Evolutionary conservation across 139 green algal species (phyloP), one percentile per base, ranked within the genome.

Genomic region (Closterium sp.): DNA sequence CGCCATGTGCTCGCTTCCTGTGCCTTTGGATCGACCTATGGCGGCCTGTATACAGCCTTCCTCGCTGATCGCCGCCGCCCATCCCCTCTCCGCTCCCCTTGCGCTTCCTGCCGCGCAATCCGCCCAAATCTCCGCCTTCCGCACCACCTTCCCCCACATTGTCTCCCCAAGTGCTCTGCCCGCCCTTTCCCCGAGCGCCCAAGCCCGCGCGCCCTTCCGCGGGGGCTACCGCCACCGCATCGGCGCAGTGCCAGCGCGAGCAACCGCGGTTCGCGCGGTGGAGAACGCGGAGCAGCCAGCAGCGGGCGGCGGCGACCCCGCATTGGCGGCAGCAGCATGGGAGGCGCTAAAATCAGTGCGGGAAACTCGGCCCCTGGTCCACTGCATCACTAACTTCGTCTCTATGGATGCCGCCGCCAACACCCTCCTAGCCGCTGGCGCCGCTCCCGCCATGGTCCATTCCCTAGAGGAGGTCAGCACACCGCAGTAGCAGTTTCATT

Each of bases 301-400:
- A 66, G 43, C 12, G 43, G 43, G 43, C 43, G 43, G 21, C 43
- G 55, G 55, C 55, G 55, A 76, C 16, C 55, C 55, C 2, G 12
- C 12, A 19, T 76, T 76, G 55, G 86, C 31, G 33, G 32, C 9
- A 84, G 88, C 34, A 32, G 88, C 88, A 12, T 90, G 76, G 89
- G 1, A 38, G n/a, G 89, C 89, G 19, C 36, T 92, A 28, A 38
- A 32, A 12, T 30, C 38, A n/a, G 32, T 93, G 31, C 33, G 90
- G n/a, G 66, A 4, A 25, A 87, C 21, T 8, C 33, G 32, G 3
- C 90, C 90, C 12, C 87, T 93, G 9, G 25, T 91, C 12, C 90
- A 93, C 31, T 93, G 90, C 86, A 93, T 93, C 64, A 84, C 90
- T 1, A 93, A 93, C 69, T 91, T 38, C 69, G 90, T 93, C 16